Conservation (phyloP, 352 stramenopile genomes). For the Globisporangium irregulare region DNA sequence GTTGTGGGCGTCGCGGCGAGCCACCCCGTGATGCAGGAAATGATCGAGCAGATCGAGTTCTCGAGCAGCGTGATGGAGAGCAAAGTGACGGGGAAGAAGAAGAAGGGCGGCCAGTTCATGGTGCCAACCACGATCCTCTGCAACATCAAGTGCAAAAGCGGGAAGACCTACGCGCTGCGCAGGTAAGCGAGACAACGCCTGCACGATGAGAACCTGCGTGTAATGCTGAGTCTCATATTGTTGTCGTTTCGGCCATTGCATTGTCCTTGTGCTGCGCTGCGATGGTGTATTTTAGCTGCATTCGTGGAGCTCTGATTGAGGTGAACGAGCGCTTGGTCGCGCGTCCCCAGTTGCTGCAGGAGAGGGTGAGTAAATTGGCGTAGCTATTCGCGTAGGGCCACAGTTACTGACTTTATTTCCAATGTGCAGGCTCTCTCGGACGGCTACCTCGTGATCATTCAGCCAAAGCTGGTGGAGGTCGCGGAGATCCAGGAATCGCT, state of each 20-base stretch:
- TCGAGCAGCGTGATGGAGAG: conserved; percentile 58
- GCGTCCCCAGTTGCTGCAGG: conserved; percentile 59
- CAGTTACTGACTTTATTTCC: not conserved
- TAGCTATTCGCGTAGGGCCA: not conserved
- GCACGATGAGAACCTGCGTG: not conserved
- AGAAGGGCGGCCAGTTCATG: conserved; percentile 79
- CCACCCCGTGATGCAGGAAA: conserved; percentile 64
- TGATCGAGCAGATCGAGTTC: conserved; percentile 65
- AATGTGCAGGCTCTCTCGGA: conserved; percentile 54
- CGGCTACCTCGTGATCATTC: conserved; percentile 78
- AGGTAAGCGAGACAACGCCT: conserved; percentile 19
- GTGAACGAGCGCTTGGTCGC: conserved; percentile 66
- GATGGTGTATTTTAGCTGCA: conserved; percentile 41
- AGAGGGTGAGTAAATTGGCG: conserved; percentile 23
- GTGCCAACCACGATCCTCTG: conserved; percentile 63
- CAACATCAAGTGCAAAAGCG: conserved; percentile 64
- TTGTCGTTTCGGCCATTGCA: not conserved
- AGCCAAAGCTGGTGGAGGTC: conserved; percentile 76
- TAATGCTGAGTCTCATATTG: not conserved
- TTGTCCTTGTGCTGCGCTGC: not conserved
- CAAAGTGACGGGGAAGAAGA: conserved; percentile 85
- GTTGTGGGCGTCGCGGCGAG: conserved; percentile 69
- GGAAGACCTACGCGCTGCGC: conserved; percentile 55
- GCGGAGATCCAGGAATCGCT: conserved; percentile 81
- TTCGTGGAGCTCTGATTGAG: conserved; percentile 75